Conservation (phyloP, 2,329 filamentous ascomycete species). For the Colletotrichum chrysophilum region DNA sequence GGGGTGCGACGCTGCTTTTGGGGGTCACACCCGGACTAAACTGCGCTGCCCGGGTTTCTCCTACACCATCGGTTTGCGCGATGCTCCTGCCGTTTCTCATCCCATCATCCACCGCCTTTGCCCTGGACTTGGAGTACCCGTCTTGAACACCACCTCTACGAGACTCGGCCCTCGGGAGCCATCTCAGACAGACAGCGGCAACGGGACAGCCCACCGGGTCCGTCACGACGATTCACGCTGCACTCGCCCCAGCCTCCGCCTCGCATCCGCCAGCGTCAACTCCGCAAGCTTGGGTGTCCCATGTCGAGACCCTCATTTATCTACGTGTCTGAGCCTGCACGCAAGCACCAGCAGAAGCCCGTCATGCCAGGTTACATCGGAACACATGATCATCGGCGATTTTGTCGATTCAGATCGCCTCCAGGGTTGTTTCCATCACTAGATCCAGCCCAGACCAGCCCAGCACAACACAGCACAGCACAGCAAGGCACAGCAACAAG, state of each 20-base stretch:
- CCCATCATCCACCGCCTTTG: not conserved
- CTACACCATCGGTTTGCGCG: not conserved
- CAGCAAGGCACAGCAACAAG: not conserved
- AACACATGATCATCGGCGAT: conserved; percentile 12
- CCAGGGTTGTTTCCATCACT: not conserved
- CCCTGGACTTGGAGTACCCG: not conserved
- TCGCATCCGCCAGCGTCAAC: not conserved
- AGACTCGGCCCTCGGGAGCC: not conserved
- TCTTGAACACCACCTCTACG: not conserved
- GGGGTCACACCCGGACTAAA: not conserved
- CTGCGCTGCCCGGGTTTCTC: not conserved
- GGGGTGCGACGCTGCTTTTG: conserved; percentile 12
- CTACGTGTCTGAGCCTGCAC: not conserved
- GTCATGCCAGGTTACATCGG: conserved; percentile 10
- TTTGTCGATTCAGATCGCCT: conserved; percentile 5
- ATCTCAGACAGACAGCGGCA: not conserved
- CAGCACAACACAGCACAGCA: not conserved
- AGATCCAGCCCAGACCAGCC: not conserved
- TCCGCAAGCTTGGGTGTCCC: not conserved
- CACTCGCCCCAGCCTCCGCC: not conserved
- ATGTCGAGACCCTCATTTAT: not conserved
- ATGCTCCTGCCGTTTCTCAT: not conserved
- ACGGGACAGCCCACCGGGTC: not conserved
- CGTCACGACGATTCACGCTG: not conserved
- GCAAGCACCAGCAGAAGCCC: conserved; percentile 1